Conservation (phyloP, 2,329 filamentous ascomycete species). For the Alternaria tenuissima region DNA sequence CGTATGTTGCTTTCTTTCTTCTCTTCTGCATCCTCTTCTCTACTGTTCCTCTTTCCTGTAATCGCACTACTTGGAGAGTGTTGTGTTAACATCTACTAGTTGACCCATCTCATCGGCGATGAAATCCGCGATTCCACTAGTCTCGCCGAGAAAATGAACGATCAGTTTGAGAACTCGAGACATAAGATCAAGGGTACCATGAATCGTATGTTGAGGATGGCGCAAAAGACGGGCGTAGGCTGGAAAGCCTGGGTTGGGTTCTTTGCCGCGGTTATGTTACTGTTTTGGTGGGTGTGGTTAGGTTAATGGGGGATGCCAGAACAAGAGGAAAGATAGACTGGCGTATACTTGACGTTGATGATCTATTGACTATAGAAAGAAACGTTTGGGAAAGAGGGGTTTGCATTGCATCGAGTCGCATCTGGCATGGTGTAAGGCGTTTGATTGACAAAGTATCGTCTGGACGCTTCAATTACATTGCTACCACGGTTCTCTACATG, state of each 20-base stretch:
- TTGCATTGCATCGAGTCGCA: slow-evolving; percentile 5
- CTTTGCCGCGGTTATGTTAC: slow-evolving; percentile 79
- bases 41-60: no score
- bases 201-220: slow-evolving; percentile 97
- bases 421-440: slow-evolving; percentile 8
- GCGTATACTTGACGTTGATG: neutral
- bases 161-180: slow-evolving; percentile 86
- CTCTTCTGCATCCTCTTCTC: neutral
- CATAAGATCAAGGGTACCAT: slow-evolving; percentile 87
- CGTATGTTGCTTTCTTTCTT: slow-evolving; percentile 62
- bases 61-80: no score
- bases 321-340: neutral
- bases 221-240: slow-evolving; percentile 88
- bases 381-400: neutral
- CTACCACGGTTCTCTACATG: neutral
- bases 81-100: slow-evolving; percentile 50
- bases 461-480: neutral
- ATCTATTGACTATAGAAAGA: neutral
- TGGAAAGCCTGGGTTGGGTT: slow-evolving; percentile 96
- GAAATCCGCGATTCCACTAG: slow-evolving; percentile 92
- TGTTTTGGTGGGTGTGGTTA: slow-evolving; percentile 95
- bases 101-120: slow-evolving; percentile 91
- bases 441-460: neutral
- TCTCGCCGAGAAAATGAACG: slow-evolving; percentile 94
- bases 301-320: neutral